These are phyloP conservation scores for Penicillium pancosmium DNA, from an alignment of 495 filamentous ascomycete species.

Conservation along the genomic window DNA sequence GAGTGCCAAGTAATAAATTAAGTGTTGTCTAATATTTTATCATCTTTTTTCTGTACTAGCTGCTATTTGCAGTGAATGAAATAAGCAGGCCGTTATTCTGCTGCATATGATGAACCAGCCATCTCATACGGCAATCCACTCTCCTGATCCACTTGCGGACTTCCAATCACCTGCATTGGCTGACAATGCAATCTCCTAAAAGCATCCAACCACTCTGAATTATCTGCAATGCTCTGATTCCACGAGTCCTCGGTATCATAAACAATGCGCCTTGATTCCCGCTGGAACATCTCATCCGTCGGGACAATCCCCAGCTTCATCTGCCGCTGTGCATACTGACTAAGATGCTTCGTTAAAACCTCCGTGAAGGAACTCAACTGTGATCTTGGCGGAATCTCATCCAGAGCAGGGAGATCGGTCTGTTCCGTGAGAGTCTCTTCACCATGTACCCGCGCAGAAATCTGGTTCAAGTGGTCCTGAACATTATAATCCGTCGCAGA, in stretches of 20 bases:
- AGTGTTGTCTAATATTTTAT: too few relatives aligned
- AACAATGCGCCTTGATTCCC: constrained; percentile 57
- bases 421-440: not conserved
- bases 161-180: not conserved
- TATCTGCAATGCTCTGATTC: constrained; percentile 65
- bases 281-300: constrained; percentile 58
- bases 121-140: not conserved
- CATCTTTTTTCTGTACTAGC: too few relatives aligned
- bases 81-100: too few relatives aligned
- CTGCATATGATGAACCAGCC: not conserved
- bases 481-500: constrained; percentile 18
- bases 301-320: constrained; percentile 50
- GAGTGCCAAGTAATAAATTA: too few relatives aligned
- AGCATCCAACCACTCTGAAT: constrained; percentile 51
- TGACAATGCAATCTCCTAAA: constrained; percentile 18
- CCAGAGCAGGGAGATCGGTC: not conserved
- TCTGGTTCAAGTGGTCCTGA: constrained; percentile 24
- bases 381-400: constrained; percentile 4
- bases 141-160: not conserved
- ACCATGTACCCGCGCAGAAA: constrained; percentile 19
- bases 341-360: constrained; percentile 36
- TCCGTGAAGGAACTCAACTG: constrained; percentile 21
- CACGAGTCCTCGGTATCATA: constrained; percentile 63
- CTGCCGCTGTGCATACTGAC: constrained; percentile 49
- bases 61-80: too few relatives aligned